These are phyloP conservation scores for Fusarium papillatum DNA, from an alignment of 2,329 filamentous ascomycete species.

Conservation along the genomic window DNA sequence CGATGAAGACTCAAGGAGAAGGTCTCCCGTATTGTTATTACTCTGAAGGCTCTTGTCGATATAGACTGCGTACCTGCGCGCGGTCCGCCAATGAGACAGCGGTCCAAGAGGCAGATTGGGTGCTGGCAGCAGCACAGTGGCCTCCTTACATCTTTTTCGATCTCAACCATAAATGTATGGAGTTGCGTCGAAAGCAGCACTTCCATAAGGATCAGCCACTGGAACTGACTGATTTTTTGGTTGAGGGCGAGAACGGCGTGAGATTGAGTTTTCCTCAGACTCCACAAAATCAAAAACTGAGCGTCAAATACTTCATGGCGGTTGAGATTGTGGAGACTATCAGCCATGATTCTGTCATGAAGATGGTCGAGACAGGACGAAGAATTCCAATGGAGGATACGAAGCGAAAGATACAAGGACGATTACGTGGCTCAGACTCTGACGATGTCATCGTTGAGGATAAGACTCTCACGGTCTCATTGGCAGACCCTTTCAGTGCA, in stretches of 20 bases:
- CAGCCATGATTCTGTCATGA: constrained; percentile 58
- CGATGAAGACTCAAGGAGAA: constrained; percentile 42
- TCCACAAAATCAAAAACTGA: constrained; percentile 42
- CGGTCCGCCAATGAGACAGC: constrained; percentile 20
- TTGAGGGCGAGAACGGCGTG: constrained; percentile 72
- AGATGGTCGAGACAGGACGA: constrained; percentile 52
- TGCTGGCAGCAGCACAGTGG: constrained; percentile 76
- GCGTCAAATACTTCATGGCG: constrained; percentile 68
- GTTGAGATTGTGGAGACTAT: constrained; percentile 77
- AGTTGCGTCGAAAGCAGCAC: constrained; percentile 75
- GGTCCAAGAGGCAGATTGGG: constrained; percentile 69
- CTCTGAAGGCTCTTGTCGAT: constrained; percentile 68
- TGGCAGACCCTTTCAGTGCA: constrained; percentile 77
- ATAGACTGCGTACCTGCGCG: constrained; percentile 77
- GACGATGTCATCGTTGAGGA: constrained; percentile 75
- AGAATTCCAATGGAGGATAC: constrained; percentile 62
- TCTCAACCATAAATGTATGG: constrained; percentile 73
- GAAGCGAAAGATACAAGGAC: constrained; percentile 67
- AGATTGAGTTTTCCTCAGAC: constrained; percentile 59
- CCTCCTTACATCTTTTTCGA: constrained; percentile 77
- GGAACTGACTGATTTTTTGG: constrained; percentile 76
- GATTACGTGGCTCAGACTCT: constrained; percentile 50
- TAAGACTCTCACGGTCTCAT: constrained; percentile 67
- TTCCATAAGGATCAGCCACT: constrained; percentile 82
- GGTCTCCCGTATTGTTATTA: constrained; percentile 56